These are phyloP conservation scores for Hypoxylon sp. DNA, from an alignment of 2,329 filamentous ascomycete species.

Conservation along the genomic window DNA sequence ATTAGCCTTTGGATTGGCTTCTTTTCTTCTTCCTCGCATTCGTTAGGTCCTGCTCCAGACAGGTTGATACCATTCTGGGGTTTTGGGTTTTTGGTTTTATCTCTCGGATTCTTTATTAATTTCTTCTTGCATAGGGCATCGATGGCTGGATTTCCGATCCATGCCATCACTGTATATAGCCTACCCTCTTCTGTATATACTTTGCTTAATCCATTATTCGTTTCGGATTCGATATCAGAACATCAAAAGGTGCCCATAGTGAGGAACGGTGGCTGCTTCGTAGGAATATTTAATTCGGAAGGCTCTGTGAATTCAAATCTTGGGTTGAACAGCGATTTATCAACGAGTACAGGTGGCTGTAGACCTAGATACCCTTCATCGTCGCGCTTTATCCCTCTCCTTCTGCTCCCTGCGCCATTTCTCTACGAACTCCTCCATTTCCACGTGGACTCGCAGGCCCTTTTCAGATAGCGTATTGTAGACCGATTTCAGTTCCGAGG, in stretches of 20 bases:
- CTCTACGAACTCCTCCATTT: conserved; percentile 62
- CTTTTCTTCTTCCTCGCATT: conserved; percentile 8
- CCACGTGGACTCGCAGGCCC: conserved; percentile 63
- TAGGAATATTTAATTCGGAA: neutral
- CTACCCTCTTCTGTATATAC: conserved; percentile 1
- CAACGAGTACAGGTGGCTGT: neutral
- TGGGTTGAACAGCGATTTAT: neutral
- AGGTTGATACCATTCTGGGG: neutral
- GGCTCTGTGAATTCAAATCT: neutral
- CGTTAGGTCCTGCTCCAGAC: conserved; percentile 9
- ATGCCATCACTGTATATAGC: conserved; percentile 31
- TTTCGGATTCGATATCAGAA: no score
- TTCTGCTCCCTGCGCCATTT: conserved; percentile 48
- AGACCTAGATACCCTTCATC: conserved; percentile 1
- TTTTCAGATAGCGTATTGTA: conserved; percentile 62
- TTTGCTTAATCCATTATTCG: neutral
- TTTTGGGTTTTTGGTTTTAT: neutral
- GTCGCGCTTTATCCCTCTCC: conserved; percentile 18
- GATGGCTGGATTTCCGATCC: neutral
- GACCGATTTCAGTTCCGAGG: conserved; percentile 61
- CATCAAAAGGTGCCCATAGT: neutral
- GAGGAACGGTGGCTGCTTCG: no score
- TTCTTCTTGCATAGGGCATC: conserved; percentile 11
- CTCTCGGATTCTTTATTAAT: neutral
- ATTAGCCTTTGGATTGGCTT: neutral